phyloP scores from a whole-genome alignment of 192 early-diverging fungal species.

The Lunasporangiospora selenospora region DNA sequence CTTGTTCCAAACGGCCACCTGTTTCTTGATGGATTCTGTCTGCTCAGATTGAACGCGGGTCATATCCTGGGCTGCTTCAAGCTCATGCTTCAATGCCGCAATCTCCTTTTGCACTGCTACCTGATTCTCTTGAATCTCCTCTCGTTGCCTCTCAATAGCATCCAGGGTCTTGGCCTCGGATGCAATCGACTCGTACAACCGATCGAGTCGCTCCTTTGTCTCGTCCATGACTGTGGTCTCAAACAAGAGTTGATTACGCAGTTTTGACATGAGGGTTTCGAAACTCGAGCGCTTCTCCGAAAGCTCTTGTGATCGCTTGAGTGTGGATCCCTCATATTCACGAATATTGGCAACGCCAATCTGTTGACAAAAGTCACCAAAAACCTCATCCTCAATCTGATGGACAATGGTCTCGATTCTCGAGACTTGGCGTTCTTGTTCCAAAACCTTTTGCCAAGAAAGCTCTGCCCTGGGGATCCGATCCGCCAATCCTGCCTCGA shows the following conservation, averaged over 20 bases:
- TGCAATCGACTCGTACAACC: slow-evolving; percentile 57
- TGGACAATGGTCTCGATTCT: slow-evolving; percentile 53
- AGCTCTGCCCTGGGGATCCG: slow-evolving; percentile 29
- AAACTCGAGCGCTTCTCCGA: slow-evolving; percentile 81
- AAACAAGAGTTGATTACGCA: slow-evolving; percentile 82
- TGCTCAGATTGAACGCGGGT: slow-evolving; percentile 64
- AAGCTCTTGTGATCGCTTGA: slow-evolving; percentile 72
- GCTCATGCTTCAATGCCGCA: slow-evolving; percentile 52
- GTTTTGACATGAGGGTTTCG: slow-evolving; percentile 75
- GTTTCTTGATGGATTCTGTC: slow-evolving; percentile 64
- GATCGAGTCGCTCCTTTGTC: slow-evolving; percentile 63
- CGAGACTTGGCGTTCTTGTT: slow-evolving; percentile 47
- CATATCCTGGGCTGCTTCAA: slow-evolving; percentile 54
- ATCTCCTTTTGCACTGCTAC: slow-evolving; percentile 58
- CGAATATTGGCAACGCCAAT: slow-evolving; percentile 82
- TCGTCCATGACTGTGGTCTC: slow-evolving; percentile 75
- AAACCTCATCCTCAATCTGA: slow-evolving; percentile 69
- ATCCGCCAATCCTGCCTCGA: slow-evolving; percentile 50
- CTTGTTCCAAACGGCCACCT: slow-evolving; percentile 62
- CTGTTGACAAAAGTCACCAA: slow-evolving; percentile 78
- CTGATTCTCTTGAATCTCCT: slow-evolving; percentile 49
- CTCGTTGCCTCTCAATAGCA: slow-evolving; percentile 37
- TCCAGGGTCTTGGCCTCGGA: slow-evolving; percentile 49
- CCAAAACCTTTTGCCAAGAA: slow-evolving; percentile 33
- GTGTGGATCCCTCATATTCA: slow-evolving; percentile 84